Evolutionary conservation across 805 yeast genomes (phyloP), one percentile per base, ranked within the genome.

Genomic region (Komagataella populi): DNA sequence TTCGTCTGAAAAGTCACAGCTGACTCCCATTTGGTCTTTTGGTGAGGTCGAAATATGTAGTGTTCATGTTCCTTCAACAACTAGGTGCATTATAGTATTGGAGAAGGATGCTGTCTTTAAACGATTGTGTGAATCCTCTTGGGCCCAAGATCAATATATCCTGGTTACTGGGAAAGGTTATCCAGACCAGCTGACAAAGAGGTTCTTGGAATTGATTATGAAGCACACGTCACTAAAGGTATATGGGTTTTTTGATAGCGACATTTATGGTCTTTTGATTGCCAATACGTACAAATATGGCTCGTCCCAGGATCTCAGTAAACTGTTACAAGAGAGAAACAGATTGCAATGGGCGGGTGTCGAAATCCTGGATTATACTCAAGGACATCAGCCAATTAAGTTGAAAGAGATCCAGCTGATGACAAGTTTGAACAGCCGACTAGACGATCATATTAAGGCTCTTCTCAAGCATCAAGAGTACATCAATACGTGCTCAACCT

Each of bases 161-260:
- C 43, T 77, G 0, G 61, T 84, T 6, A 82, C 88, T 0, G 87
- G 85, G 0, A 78, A 77, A 59, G 89, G 89, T 4, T 81, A 70
- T 57, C 87, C 89, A 0, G 89, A 83, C 59, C 57, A 68, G 10
- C 62, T 74, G 5, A 81, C 87, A 0, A 67, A 71, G 48, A 55
- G 59, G 22, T 72, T 81, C 52, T 55, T 79, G 6, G 48, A 54
- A 4, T 30, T 30, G 14, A 30, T 30, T 14, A 30, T 30, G 39
- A 30, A 30, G 39, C 39, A 30, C 39, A 30, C 39, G 14, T 30
- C 39, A 14, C 17, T 18, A 12, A 54, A 55, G 2, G 59, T 78
- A 0, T 59, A 61, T 18, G 80, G 75, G 1, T 67, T 77, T 39
- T 79, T 81, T 23, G 89, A 83, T 59, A 73, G 83, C 14, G 89